phyloP scores from a whole-genome alignment of 306 rosid genomes.

The Trifolium dubium region DNA sequence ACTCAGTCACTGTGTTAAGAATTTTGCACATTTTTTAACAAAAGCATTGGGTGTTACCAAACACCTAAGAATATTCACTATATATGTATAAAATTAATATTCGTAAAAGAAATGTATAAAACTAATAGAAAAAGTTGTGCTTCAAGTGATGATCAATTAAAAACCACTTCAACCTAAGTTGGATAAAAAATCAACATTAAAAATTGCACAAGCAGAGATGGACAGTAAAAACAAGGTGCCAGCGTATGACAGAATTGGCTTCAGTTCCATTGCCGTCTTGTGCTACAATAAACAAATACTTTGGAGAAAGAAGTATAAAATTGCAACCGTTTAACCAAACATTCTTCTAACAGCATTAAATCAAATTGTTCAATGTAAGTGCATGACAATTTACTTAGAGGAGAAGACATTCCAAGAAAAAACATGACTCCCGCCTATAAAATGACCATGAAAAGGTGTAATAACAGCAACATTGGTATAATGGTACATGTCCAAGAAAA shows the following conservation, averaged over 20 bases:
- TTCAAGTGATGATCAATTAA: neutral
- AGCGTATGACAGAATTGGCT: neutral
- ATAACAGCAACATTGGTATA: neutral
- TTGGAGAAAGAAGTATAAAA: neutral
- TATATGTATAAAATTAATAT: neutral
- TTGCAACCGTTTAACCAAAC: neutral
- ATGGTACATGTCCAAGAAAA: neutral
- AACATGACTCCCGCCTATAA: neutral
- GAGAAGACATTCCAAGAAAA: conserved; percentile 21
- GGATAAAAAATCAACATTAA: neutral
- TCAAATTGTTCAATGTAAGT: neutral
- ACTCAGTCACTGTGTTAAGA: neutral
- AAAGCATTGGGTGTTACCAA: neutral
- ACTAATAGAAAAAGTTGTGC: neutral
- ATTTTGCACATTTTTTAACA: neutral
- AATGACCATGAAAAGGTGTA: neutral
- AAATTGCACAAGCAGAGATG: neutral
- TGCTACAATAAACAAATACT: neutral
- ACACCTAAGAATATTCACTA: neutral
- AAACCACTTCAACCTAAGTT: neutral
- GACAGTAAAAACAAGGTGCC: no score
- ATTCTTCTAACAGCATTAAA: neutral
- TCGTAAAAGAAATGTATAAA: no score
- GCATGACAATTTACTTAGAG: neutral
- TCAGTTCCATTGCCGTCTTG: neutral